phyloP scores from a whole-genome alignment of 1,284 basidiomycete species.

The Mycena sp. region DNA sequence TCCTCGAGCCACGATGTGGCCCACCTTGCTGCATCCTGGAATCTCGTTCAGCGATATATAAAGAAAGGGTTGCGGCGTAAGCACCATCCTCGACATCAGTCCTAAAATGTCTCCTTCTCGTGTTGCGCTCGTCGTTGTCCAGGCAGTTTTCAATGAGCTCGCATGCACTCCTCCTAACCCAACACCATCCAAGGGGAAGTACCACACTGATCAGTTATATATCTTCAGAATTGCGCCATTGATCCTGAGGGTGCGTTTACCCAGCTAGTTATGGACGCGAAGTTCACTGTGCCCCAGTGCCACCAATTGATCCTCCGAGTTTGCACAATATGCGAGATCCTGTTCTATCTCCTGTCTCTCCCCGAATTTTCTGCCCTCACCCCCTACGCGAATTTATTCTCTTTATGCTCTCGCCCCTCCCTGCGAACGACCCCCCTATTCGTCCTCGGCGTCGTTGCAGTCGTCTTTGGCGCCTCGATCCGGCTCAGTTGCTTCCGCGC shows the following conservation, averaged over 20 bases:
- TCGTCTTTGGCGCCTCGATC: slow-evolving; percentile 57
- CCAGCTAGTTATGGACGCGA: too few species aligned
- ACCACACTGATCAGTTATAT: slow-evolving; percentile 60
- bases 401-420: slow-evolving; percentile 43
- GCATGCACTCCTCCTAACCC: slow-evolving; percentile 70
- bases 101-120: slow-evolving; percentile 6
- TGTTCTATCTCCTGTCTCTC: slow-evolving; percentile 51
- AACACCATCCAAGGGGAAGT: slow-evolving; percentile 58
- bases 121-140: slow-evolving; percentile 50
- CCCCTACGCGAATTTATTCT: slow-evolving; percentile 34
- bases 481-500: slow-evolving; percentile 56
- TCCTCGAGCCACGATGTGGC: slow-evolving; percentile 3
- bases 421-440: slow-evolving; percentile 54
- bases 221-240: slow-evolving; percentile 61
- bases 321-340: slow-evolving; percentile 59
- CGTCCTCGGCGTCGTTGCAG: slow-evolving; percentile 57
- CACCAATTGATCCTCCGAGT: slow-evolving; percentile 61
- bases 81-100: neutral
- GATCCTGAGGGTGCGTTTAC: slow-evolving; percentile 61
- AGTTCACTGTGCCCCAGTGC: slow-evolving; percentile 45
- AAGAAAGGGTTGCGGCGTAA: neutral
- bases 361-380: slow-evolving; percentile 42
- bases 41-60: neutral
- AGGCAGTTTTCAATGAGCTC: slow-evolving; percentile 61
- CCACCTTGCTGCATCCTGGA: slow-evolving; percentile 1